phyloP scores from a whole-genome alignment of 2,329 filamentous ascomycete species.

The Tolypocladium inflatum region DNA sequence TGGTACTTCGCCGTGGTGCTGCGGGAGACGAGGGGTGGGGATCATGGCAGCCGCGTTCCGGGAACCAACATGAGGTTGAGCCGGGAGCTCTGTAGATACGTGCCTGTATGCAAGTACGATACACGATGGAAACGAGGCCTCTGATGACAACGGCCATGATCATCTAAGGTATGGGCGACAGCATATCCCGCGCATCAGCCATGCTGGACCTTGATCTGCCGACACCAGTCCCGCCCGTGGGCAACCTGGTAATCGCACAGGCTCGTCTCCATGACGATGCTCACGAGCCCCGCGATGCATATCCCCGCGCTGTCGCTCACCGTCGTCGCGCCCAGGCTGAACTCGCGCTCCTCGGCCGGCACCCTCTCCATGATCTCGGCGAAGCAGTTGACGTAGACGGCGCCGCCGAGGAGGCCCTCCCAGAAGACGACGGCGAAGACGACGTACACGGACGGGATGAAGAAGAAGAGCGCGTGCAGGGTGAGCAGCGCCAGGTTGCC shows the following conservation, averaged over 20 bases:
- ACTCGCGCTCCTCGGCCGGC: constrained; percentile 70
- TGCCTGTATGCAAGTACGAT: not conserved
- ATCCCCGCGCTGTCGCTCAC: constrained; percentile 91
- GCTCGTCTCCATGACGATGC: constrained; percentile 72
- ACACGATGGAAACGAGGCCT: not conserved
- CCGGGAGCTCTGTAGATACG: not conserved
- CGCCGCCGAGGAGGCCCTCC: constrained; percentile 84
- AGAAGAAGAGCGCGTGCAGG: constrained; percentile 67
- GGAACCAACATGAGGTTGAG: too few species aligned
- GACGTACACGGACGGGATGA: constrained; percentile 79
- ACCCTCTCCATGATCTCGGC: constrained; percentile 86
- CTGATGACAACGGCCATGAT: not conserved
- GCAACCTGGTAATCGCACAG: constrained; percentile 77
- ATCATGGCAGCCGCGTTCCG: not conserved
- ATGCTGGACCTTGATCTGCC: constrained; percentile 34
- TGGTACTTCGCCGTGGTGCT: too few species aligned
- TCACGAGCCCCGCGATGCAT: constrained; percentile 75
- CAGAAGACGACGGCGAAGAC: constrained; percentile 82
- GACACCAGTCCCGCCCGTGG: constrained; percentile 71
- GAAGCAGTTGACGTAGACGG: constrained; percentile 95
- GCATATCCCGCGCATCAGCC: not conserved
- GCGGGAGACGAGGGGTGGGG: not conserved
- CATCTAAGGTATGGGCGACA: not conserved
- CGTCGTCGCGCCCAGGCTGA: constrained; percentile 79
- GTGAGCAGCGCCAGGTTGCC: constrained; percentile 66